Evolutionary conservation across 176 grass and related monocot species (phyloP).

Genomic region (Bolboschoenus planiculmis): DNA sequence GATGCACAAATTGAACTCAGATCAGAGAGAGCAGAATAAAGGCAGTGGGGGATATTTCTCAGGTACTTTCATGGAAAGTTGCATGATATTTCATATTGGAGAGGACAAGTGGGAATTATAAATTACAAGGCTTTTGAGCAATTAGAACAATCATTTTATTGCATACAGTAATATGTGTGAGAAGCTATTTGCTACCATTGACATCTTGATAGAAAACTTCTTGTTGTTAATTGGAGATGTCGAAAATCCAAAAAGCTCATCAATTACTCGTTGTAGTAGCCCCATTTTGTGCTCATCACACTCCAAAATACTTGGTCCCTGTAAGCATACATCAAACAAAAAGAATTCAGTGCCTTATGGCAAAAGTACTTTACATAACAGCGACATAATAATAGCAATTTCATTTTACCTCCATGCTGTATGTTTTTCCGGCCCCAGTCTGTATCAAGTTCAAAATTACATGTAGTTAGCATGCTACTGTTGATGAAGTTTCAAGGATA

Average conservation of each 20-base stretch:
- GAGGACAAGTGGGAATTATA: not conserved
- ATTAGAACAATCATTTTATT: not conserved
- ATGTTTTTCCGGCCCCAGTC: constrained; percentile 88
- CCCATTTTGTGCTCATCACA: constrained; percentile 57
- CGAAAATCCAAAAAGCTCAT: constrained; percentile 59
- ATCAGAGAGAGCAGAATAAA: constrained; percentile 2
- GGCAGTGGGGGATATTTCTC: not conserved
- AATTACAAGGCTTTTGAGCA: not conserved
- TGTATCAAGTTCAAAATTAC: constrained; percentile 27
- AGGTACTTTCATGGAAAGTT: not conserved
- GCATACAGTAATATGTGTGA: not conserved
- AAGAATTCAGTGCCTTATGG: constrained; percentile 8
- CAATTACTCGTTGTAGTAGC: constrained; percentile 49
- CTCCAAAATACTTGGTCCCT: constrained; percentile 82
- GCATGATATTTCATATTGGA: not conserved
- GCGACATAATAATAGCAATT: not conserved
- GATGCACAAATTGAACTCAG: constrained; percentile 17
- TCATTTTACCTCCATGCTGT: constrained; percentile 72
- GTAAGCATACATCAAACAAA: constrained; percentile 7
- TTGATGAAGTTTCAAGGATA: not conserved
- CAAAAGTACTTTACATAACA: constrained; percentile 13
- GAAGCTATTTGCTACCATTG: constrained; percentile 48
- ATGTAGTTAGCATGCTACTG: constrained; percentile 7
- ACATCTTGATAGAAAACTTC: constrained; percentile 51
- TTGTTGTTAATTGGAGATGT: constrained; percentile 32